Conservation (phyloP, 345 rosid genomes). For the Boechera retrofracta region DNA sequence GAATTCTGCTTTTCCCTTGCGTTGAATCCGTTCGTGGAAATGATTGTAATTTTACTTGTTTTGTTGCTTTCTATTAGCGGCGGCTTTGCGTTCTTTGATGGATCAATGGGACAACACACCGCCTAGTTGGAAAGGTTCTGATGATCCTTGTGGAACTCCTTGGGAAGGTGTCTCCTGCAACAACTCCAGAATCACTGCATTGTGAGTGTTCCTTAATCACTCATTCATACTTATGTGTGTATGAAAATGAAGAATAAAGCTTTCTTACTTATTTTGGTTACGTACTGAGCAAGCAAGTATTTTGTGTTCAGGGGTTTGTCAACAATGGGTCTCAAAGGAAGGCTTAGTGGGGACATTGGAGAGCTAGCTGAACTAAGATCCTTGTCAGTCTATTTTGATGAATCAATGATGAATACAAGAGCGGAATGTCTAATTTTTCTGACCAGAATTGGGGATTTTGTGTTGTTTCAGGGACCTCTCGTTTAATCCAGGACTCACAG, state of each 20-base stretch:
- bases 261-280: slow-evolving; percentile 1
- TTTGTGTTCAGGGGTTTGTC: slow-evolving; percentile 69
- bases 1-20: background rate
- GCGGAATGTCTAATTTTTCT: background rate
- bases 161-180: slow-evolving; percentile 94
- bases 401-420: background rate
- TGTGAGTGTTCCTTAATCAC: slow-evolving; percentile 55
- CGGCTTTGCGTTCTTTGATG: slow-evolving; percentile 78
- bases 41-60: slow-evolving; percentile 7
- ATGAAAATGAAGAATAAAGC: background rate
- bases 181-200: slow-evolving; percentile 70
- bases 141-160: slow-evolving; percentile 80
- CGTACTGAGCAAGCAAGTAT: background rate
- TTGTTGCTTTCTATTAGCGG: slow-evolving; percentile 53
- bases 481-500: slow-evolving; percentile 71
- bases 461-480: slow-evolving; percentile 80
- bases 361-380: slow-evolving; percentile 80
- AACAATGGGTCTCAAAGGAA: slow-evolving; percentile 80
- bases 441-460: background rate
- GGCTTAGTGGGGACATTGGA: slow-evolving; percentile 91
- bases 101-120: slow-evolving; percentile 78
- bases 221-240: background rate
- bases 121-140: slow-evolving; percentile 70
- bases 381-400: slow-evolving; percentile 59
- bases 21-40: background rate